Evolutionary conservation across 768 basidiomycete species (phyloP).

Genomic region (Sarcomyxa edulis): DNA sequence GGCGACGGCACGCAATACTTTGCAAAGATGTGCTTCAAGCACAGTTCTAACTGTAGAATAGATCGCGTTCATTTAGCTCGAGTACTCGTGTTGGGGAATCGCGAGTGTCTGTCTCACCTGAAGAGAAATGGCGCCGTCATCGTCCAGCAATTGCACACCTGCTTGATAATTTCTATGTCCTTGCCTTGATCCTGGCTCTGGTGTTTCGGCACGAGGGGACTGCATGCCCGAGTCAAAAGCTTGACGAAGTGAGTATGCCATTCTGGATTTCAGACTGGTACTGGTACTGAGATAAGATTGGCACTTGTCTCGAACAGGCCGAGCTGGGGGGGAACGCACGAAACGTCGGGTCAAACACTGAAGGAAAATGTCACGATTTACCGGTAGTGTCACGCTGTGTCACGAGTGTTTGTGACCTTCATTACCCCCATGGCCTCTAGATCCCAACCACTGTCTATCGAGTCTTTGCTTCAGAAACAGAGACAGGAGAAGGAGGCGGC

Average conservation of each 20-base stretch:
- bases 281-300: too few species aligned
- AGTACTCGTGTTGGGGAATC: not conserved
- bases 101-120: constrained; percentile 34
- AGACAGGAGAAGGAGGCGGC: constrained; percentile 85
- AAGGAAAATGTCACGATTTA: too few species aligned
- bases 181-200: constrained; percentile 57
- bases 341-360: too few species aligned
- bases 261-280: too few species aligned
- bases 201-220: constrained; percentile 53
- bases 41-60: constrained; percentile 51
- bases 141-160: constrained; percentile 56
- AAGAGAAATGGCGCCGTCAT: constrained; percentile 62
- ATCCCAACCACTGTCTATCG: constrained; percentile 82
- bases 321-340: too few species aligned
- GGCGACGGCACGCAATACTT: constrained; percentile 63
- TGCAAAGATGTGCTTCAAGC: constrained; percentile 72
- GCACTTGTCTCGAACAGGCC: too few species aligned
- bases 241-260: too few species aligned
- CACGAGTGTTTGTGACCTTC: not conserved
- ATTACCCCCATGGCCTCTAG: constrained; percentile 35
- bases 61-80: too few species aligned
- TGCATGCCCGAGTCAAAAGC: constrained; percentile 24
- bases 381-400: too few species aligned
- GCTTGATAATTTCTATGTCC: constrained; percentile 43
- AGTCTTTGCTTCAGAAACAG: constrained; percentile 82